Evolutionary conservation across 345 rosid genomes (phyloP), one percentile per base, ranked within the genome.

Genomic region (Syzygium grande): DNA sequence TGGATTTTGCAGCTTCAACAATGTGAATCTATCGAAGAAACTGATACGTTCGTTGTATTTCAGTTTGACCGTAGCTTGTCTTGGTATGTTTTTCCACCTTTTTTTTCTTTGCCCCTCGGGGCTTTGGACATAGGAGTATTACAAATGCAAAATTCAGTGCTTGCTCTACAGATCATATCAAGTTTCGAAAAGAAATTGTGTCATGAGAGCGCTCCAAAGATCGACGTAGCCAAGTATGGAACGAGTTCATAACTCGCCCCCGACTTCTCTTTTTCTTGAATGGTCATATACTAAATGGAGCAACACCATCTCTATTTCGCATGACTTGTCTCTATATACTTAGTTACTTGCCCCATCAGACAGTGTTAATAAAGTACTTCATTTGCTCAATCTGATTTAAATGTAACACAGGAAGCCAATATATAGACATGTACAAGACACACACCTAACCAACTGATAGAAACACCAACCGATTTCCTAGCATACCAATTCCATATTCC

Each of bases 81-180:
- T 65, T 3, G 3, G 79, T 30, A 43, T 5, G 15, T 68, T 21
- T 30, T 68, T 34, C 43, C 12, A 17, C 23, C 43, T 38, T 30
- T 30, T 30, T 30, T 30, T 68, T 2, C 79, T 68, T 30, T 16
- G 79, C 23, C 23, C 79, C 79, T 16, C 16, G 43, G 78, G 78
- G 22, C 23, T 68, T 65, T 30, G 78, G 78, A 65, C 78, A 30
- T 30, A 17, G 79, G 46, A 30, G 79, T 8, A 68, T 68, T 68
- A 9, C 38, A 4, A 30, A 30, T 19, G 46, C 13, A 61, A 61
- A 61, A 61, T 6, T 30, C 19, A n/a, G 34, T 14, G 38, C 73
- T n/a, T 61, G 10, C 19, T n/a, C 4, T n/a, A 30, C 16, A 6
- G 30, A 61, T 61, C 5, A 61, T 14, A 0, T 0, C 73, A n/a